Conservation (phyloP, 257 asterid genomes). For the Penstemon eatonii region DNA sequence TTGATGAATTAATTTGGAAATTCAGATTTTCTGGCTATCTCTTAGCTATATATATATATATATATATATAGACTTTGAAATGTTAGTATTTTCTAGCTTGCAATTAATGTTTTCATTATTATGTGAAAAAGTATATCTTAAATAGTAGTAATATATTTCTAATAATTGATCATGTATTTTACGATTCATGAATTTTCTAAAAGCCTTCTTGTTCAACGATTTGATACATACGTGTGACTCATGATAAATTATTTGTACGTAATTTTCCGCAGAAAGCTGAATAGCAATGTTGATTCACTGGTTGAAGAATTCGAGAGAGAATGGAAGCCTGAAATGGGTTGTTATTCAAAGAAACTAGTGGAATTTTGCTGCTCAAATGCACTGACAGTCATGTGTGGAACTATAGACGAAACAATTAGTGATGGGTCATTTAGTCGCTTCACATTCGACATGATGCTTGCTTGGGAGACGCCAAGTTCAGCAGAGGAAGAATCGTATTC, state of each 20-base stretch:
- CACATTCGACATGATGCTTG: conserved; percentile 92
- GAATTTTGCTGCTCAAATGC: conserved; percentile 71
- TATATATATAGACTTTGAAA: too few relatives aligned
- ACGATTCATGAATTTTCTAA: too few relatives aligned
- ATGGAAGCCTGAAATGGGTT: conserved; percentile 48
- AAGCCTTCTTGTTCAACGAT: too few relatives aligned
- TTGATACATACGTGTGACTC: too few relatives aligned
- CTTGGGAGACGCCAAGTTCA: conserved; percentile 74
- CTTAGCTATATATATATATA: too few relatives aligned
- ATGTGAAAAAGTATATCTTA: too few relatives aligned
- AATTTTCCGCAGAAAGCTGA: conserved; percentile 50
- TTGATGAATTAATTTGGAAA: too few relatives aligned
- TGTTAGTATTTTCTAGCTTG: too few relatives aligned
- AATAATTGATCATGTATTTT: too few relatives aligned
- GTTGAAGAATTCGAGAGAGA: conserved; percentile 57
- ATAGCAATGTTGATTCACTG: conserved; percentile 44
- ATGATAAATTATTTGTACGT: not conserved
- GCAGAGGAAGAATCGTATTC: conserved; percentile 46
- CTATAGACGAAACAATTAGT: conserved; percentile 48
- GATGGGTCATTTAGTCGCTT: conserved; percentile 72
- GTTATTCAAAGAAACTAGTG: conserved; percentile 61
- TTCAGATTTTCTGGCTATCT: too few relatives aligned
- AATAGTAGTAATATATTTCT: too few relatives aligned
- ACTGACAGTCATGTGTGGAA: conserved; percentile 44
- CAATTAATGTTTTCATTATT: too few relatives aligned